These are phyloP conservation scores for Thraustochytrium striatum DNA, from an alignment of 352 stramenopile genomes.

Conservation along the genomic window DNA sequence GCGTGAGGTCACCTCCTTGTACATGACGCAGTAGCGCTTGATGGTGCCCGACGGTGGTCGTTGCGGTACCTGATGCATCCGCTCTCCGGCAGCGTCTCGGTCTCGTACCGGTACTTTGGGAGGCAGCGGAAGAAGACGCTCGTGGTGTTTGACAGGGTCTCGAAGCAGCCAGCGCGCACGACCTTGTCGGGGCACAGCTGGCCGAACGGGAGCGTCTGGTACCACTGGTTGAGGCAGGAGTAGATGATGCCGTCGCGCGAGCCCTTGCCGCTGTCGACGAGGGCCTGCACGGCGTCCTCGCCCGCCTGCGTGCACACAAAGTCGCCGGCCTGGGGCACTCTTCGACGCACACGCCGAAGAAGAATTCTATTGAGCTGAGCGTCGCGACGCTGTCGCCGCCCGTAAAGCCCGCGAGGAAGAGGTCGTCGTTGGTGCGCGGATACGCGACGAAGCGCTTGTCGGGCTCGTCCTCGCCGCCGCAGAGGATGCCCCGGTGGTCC, in stretches of 20 bases:
- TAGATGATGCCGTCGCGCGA: slow-evolving; percentile 20
- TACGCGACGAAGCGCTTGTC: slow-evolving; percentile 22
- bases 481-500: slow-evolving; percentile 22
- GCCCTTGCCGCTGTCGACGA: neutral
- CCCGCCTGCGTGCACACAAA: slow-evolving; percentile 35
- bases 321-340: slow-evolving; percentile 30
- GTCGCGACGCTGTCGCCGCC: neutral
- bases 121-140: slow-evolving; percentile 46
- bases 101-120: slow-evolving; percentile 43
- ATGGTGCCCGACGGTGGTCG: neutral
- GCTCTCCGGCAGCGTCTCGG: slow-evolving; percentile 16
- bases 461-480: neutral
- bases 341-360: slow-evolving; percentile 37
- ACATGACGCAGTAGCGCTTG: slow-evolving; percentile 4
- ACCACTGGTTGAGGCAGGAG: slow-evolving; percentile 35
- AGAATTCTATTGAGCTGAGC: too few relatives aligned
- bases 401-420: slow-evolving; percentile 17
- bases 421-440: slow-evolving; percentile 32
- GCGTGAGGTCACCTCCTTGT: slow-evolving; percentile 35
- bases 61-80: slow-evolving; percentile 37
- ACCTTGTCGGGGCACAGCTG: neutral
- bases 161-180: slow-evolving; percentile 28
- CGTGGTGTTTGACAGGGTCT: slow-evolving; percentile 34
- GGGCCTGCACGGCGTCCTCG: neutral
- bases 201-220: neutral